A percentile compares a stretch with the other conserved stretches of the same genome.
Evolutionary conservation across 2,329 filamentous ascomycete species (phyloP).

Genomic region (Amylocarpus encephaloides): DNA sequence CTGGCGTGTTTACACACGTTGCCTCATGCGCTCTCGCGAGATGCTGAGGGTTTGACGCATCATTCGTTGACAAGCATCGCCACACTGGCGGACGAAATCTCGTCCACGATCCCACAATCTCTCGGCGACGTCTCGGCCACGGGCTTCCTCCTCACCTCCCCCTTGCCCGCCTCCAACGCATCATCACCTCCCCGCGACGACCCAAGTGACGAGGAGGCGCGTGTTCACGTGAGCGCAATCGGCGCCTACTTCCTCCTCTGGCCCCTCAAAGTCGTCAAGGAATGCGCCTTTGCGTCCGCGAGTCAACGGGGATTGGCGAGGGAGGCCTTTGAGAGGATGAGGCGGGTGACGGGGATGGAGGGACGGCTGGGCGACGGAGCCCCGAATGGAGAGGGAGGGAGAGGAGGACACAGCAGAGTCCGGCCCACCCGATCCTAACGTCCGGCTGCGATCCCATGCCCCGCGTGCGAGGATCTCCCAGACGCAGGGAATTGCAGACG

Average conservation of each 20-base stretch:
- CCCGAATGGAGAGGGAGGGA: too few relatives aligned
- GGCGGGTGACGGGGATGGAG: slow-evolving; percentile 38
- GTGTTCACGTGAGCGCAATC: slow-evolving; percentile 9
- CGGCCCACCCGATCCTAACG: too few relatives aligned
- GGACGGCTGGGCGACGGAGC: slow-evolving; percentile 8
- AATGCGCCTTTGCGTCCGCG: slow-evolving; percentile 13
- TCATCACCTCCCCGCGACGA: background rate
- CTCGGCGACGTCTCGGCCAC: slow-evolving; percentile 32
- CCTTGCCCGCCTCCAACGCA: too few relatives aligned
- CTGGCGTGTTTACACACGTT: slow-evolving; percentile 23
- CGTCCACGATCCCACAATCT: slow-evolving; percentile 34
- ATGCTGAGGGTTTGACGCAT: background rate
- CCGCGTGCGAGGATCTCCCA: too few relatives aligned
- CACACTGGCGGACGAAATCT: slow-evolving; percentile 30
- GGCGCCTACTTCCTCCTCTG: slow-evolving; percentile 36
- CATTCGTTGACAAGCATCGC: slow-evolving; percentile 16
- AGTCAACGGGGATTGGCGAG: slow-evolving; percentile 29
- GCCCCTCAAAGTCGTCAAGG: slow-evolving; percentile 35
- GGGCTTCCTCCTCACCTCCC: background rate
- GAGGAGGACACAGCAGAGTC: too few relatives aligned
- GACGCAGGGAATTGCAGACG: too few relatives aligned
- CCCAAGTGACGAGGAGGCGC: too few relatives aligned
- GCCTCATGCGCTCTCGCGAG: background rate
- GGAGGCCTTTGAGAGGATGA: slow-evolving; percentile 33
- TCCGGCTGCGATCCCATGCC: too few relatives aligned